A percentile compares a stretch with the other conserved stretches of the same genome.
Conservation (phyloP, 2,329 filamentous ascomycete genomes). For the Ophiocordyceps australis region DNA sequence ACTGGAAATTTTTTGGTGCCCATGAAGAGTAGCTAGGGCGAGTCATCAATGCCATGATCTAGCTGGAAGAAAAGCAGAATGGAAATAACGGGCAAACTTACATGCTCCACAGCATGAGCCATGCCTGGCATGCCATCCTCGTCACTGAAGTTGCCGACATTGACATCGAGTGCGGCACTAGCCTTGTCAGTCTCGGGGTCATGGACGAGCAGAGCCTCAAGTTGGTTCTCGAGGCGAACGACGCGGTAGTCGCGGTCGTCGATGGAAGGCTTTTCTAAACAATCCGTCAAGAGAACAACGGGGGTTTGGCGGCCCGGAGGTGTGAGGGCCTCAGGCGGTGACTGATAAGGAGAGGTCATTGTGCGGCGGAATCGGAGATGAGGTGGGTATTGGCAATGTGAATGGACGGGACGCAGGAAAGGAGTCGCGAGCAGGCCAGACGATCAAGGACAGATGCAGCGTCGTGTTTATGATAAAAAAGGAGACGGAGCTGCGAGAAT, state of each 20-base stretch:
- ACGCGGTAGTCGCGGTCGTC: constrained; percentile 83
- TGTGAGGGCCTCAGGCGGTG: too few relatives aligned
- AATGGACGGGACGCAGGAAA: too few relatives aligned
- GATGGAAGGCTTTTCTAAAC: constrained; percentile 64
- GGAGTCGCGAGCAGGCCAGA: too few relatives aligned
- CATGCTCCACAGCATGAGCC: constrained; percentile 91
- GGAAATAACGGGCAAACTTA: constrained; percentile 10
- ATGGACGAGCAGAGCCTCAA: constrained; percentile 85
- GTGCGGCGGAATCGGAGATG: constrained; percentile 3
- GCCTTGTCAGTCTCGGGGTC: constrained; percentile 94
- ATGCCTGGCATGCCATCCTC: constrained; percentile 80
- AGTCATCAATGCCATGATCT: constrained; percentile 3
- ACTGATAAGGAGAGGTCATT: constrained; percentile 13
- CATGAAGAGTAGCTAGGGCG: constrained; percentile 71
- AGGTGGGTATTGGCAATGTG: too few relatives aligned
- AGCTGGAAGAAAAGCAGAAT: neutral
- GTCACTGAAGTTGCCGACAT: constrained; percentile 91
- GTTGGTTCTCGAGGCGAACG: constrained; percentile 64
- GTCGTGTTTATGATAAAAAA: too few relatives aligned
- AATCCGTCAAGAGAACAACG: constrained; percentile 38
- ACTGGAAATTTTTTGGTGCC: constrained; percentile 93
- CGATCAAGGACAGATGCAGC: too few relatives aligned
- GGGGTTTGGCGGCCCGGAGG: constrained; percentile 10
- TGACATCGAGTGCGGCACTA: constrained; percentile 85
- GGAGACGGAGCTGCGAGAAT: too few relatives aligned